These are phyloP conservation scores for Chaetomiaceae sp. DNA, from an alignment of 2,329 filamentous ascomycete species.

Conservation along the genomic window DNA sequence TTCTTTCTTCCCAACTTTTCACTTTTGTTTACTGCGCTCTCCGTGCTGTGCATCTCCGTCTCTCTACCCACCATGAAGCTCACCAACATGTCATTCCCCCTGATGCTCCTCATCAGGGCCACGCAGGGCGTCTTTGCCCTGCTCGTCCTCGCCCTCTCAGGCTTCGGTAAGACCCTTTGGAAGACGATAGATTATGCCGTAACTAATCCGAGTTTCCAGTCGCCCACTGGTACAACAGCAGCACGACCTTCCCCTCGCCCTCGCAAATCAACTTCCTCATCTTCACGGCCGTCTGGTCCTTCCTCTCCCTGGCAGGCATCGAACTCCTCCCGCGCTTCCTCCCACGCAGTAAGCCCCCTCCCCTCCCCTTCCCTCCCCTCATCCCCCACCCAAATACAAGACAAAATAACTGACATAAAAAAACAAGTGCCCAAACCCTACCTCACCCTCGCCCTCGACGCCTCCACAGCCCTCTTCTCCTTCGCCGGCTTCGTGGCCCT, in stretches of 20 bases:
- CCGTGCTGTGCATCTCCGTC: not conserved
- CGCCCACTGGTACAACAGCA: constrained; percentile 54
- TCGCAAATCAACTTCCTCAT: constrained; percentile 55
- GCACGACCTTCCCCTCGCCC: constrained; percentile 52
- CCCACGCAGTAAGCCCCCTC: constrained; percentile 35
- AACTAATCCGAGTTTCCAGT: constrained; percentile 38
- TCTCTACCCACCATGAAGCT: not conserved
- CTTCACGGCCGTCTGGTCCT: constrained; percentile 49
- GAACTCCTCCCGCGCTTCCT: constrained; percentile 46
- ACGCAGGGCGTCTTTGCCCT: constrained; percentile 44
- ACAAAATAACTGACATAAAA: not conserved
- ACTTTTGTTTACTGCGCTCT: not conserved
- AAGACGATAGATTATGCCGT: too few species aligned
- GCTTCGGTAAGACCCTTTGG: constrained; percentile 39
- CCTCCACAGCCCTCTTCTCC: constrained; percentile 79
- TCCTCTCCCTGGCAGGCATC: constrained; percentile 52
- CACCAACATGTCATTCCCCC: constrained; percentile 33
- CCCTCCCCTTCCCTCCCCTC: not conserved
- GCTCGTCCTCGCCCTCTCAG: constrained; percentile 44
- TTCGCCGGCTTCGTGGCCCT: constrained; percentile 77
- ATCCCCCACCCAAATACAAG: not conserved
- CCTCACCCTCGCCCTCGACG: constrained; percentile 46
- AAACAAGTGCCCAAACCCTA: constrained; percentile 44
- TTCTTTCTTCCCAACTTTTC: not conserved
- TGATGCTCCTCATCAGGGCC: constrained; percentile 42